Conservation (phyloP, 352 stramenopile genomes). For the Pythium dissimile region DNA sequence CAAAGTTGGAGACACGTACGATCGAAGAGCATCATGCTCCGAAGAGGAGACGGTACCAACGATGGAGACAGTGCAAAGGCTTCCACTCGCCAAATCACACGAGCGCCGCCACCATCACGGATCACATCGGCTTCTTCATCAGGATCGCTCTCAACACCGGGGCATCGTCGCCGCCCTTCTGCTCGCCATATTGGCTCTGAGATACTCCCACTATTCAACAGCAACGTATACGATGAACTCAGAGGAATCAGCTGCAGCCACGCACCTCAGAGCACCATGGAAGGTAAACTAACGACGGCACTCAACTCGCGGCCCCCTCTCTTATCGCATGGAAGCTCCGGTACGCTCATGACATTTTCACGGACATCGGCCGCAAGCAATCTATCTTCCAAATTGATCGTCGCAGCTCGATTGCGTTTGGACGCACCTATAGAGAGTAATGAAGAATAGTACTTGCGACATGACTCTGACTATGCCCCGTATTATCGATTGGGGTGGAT, state of each 20-base stretch:
- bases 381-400: constrained; percentile 6
- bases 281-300: background rate
- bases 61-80: constrained; percentile 28
- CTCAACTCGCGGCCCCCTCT: background rate
- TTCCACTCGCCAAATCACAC: constrained; percentile 26
- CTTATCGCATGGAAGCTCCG: constrained; percentile 9
- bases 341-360: background rate
- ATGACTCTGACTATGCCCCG: background rate
- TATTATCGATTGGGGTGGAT: too few relatives aligned
- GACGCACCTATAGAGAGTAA: constrained; percentile 10
- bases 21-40: constrained; percentile 35
- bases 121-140: background rate
- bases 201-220: constrained; percentile 16
- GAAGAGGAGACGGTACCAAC: constrained; percentile 35
- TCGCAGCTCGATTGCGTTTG: constrained; percentile 12
- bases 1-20: constrained; percentile 42
- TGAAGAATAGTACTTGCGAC: background rate
- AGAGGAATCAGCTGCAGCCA: background rate
- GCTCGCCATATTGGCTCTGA: constrained; percentile 1
- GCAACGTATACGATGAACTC: constrained; percentile 14
- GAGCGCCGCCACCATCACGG: constrained; percentile 25
- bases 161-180: constrained; percentile 12
- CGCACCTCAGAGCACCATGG: background rate
- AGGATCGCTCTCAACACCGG: background rate
- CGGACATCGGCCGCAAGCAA: background rate